Percentiles rank a stretch among this genome's conserved stretches.
These are phyloP conservation scores for Davidsoniella neocaledoniae DNA, from an alignment of 2,329 filamentous ascomycete genomes.

Conservation along the genomic window DNA sequence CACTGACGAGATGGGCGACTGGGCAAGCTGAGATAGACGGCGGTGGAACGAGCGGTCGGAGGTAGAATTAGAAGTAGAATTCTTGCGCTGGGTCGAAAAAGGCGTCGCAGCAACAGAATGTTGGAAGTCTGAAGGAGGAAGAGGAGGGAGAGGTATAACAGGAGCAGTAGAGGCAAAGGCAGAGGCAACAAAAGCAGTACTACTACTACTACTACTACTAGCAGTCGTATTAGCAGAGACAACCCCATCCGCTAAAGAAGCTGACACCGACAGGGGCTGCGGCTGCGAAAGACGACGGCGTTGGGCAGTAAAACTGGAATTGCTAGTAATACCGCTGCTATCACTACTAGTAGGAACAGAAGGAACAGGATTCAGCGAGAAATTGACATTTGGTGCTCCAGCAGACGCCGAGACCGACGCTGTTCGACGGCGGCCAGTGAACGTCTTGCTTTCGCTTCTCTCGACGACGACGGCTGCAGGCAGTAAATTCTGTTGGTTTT, in stretches of 20 bases:
- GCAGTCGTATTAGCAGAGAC: neutral
- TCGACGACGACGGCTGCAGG: too few species aligned
- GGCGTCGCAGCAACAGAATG: neutral
- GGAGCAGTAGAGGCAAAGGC: neutral
- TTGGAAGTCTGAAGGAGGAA: neutral
- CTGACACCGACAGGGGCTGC: neutral
- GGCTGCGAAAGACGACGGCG: neutral
- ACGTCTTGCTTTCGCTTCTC: too few species aligned
- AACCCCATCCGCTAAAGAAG: neutral
- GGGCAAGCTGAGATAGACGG: neutral
- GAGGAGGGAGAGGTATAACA: neutral
- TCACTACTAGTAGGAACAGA: neutral
- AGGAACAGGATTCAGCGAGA: neutral
- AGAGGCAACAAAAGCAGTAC: neutral
- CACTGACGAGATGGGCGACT: slow-evolving; percentile 1
- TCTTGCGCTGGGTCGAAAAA: neutral
- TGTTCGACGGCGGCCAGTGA: too few species aligned
- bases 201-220: neutral
- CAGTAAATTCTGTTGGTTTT: too few species aligned
- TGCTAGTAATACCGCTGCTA: slow-evolving; percentile 1
- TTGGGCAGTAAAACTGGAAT: neutral
- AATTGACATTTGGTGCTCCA: neutral
- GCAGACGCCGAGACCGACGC: neutral
- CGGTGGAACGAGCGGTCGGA: neutral
- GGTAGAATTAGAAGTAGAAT: neutral